These are phyloP conservation scores for Lepiota brunneoincarnata DNA, from an alignment of 768 basidiomycete species.

Conservation along the genomic window DNA sequence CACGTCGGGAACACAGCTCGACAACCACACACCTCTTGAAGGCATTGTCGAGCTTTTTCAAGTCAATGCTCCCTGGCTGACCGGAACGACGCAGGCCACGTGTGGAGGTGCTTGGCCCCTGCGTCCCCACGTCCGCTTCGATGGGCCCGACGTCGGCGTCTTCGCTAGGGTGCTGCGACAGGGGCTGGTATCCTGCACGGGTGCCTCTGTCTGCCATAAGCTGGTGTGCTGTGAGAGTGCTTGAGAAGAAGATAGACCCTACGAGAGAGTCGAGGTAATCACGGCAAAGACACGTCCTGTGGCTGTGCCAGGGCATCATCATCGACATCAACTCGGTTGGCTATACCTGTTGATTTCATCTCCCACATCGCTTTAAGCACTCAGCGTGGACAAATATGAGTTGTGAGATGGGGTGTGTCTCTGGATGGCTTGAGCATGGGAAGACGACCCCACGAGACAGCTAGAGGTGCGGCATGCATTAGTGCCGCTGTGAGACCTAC, in stretches of 20 bases:
- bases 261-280: conserved; percentile 5
- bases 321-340: background rate
- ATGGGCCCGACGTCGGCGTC: conserved; percentile 34
- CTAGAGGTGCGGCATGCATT: too few relatives aligned
- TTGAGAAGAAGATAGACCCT: background rate
- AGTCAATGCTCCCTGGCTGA: conserved; percentile 69
- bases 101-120: conserved; percentile 18
- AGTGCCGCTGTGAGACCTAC: too few relatives aligned
- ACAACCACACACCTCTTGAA: conserved; percentile 64
- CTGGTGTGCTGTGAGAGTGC: background rate
- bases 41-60: conserved; percentile 75
- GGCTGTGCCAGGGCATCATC: conserved; percentile 10
- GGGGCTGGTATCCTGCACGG: conserved; percentile 43
- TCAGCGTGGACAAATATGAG: too few relatives aligned
- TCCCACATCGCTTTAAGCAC: too few relatives aligned
- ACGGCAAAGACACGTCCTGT: conserved; percentile 5
- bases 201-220: conserved; percentile 7
- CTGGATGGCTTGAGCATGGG: too few relatives aligned
- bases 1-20: background rate
- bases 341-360: background rate
- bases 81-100: conserved; percentile 34
- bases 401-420: too few relatives aligned
- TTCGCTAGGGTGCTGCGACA: conserved; percentile 39
- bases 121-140: conserved; percentile 17
- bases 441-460: too few relatives aligned